Evolutionary conservation across 2,329 filamentous ascomycete species (phyloP).

Genomic region (Cercospora zeae-maydis): DNA sequence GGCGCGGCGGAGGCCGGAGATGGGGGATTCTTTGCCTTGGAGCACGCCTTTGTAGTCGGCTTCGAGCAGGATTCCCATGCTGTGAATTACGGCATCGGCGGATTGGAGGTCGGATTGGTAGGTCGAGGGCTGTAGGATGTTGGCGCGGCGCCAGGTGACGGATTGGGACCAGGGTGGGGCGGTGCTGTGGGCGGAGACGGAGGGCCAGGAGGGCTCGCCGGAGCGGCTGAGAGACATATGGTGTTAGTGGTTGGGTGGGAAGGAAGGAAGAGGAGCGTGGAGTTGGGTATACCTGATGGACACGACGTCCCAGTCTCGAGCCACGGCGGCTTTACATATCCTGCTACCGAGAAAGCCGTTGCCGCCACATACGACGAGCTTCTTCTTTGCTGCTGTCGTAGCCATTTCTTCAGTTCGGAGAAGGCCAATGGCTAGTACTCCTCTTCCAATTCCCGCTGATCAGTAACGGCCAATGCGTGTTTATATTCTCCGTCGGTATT

Average conservation of each 20-base stretch:
- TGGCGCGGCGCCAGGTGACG: conserved; percentile 82
- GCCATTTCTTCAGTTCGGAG: conserved; percentile 13
- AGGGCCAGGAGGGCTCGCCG: conserved; percentile 80
- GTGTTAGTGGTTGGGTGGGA: background rate
- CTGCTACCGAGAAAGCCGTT: conserved; percentile 82
- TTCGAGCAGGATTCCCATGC: conserved; percentile 92
- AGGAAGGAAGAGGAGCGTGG: background rate
- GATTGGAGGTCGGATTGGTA: conserved; percentile 73
- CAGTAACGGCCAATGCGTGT: background rate
- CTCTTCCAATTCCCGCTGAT: background rate
- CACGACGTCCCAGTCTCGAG: conserved; percentile 84
- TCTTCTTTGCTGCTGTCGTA: conserved; percentile 53
- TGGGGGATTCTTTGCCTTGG: conserved; percentile 75
- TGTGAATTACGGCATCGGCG: conserved; percentile 85
- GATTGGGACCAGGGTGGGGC: conserved; percentile 77
- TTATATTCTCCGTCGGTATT: background rate
- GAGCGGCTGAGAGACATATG: conserved; percentile 66
- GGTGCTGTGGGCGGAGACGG: conserved; percentile 65
- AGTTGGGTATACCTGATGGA: conserved; percentile 69
- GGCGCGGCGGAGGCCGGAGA: conserved; percentile 71
- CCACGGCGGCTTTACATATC: conserved; percentile 86
- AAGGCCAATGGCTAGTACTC: background rate
- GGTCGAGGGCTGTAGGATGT: conserved; percentile 77
- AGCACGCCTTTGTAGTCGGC: conserved; percentile 96
- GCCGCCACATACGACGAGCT: conserved; percentile 85